Evolutionary conservation across 2,329 filamentous ascomycete species (phyloP).

Genomic region (Emergomyces orientalis): DNA sequence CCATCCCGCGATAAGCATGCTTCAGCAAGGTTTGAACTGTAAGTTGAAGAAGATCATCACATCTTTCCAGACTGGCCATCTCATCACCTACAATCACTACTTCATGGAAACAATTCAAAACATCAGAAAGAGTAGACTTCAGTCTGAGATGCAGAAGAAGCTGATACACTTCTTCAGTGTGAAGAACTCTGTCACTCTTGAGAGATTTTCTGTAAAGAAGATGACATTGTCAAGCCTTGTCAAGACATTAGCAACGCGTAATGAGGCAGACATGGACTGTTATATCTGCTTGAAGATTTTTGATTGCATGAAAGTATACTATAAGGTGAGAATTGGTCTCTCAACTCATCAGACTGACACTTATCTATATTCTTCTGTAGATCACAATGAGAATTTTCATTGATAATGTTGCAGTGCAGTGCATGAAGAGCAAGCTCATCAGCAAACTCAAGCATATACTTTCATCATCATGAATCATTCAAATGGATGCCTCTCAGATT

Average conservation of each 20-base stretch:
- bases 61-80: conserved; percentile 15
- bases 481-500: conserved; percentile 17
- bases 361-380: conserved; percentile 17
- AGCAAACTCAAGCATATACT: conserved; percentile 24
- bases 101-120: conserved; percentile 29
- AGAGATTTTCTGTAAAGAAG: not conserved
- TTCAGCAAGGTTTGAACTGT: conserved; percentile 30
- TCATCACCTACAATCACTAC: conserved; percentile 32
- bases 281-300: conserved; percentile 32
- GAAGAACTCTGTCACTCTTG: not conserved
- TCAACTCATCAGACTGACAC: not conserved
- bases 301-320: conserved; percentile 39
- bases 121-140: conserved; percentile 7
- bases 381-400: conserved; percentile 35
- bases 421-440: conserved; percentile 29
- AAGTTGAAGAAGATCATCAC: conserved; percentile 24
- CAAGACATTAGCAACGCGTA: conserved; percentile 8
- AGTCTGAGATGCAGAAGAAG: not conserved
- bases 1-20: conserved; percentile 32
- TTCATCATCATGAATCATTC: conserved; percentile 17
- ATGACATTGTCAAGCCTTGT: conserved; percentile 4
- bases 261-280: conserved; percentile 29
- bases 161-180: not conserved
- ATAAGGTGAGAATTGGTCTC: conserved; percentile 30
- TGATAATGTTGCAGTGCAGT: conserved; percentile 33